Evolutionary conservation across 2,329 filamentous ascomycete species (phyloP).

Genomic region (Furcasterigmium furcatum): DNA sequence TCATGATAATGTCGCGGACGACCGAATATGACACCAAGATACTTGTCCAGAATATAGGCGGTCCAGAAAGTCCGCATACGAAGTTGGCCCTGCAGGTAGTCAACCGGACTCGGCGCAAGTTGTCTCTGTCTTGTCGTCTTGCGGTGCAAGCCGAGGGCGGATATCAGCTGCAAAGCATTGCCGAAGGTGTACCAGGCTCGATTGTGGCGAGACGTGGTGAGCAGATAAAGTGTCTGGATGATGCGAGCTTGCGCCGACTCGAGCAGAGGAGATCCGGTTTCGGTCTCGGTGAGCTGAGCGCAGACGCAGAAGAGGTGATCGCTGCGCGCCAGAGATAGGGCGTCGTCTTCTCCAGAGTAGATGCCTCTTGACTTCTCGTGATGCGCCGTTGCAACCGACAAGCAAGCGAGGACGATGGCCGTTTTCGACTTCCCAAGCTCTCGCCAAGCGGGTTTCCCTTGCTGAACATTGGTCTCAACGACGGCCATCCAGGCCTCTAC

Average conservation of each 20-base stretch:
- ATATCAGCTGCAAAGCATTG: slow-evolving; percentile 47
- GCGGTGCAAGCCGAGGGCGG: slow-evolving; percentile 35
- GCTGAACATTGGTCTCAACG: slow-evolving; percentile 32
- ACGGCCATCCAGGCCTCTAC: slow-evolving; percentile 43
- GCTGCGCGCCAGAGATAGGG: slow-evolving; percentile 20
- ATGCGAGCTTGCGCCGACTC: slow-evolving; percentile 55
- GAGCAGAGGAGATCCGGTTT: slow-evolving; percentile 19
- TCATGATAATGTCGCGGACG: slow-evolving; percentile 59
- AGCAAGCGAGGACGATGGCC: slow-evolving; percentile 42
- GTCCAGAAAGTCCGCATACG: slow-evolving; percentile 59
- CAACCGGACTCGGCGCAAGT: slow-evolving; percentile 11
- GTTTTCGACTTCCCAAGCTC: slow-evolving; percentile 39
- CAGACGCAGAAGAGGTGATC: slow-evolving; percentile 41
- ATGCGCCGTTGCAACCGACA: slow-evolving; percentile 43
- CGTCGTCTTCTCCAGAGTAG: slow-evolving; percentile 18
- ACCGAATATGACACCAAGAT: slow-evolving; percentile 61
- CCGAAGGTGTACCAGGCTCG: slow-evolving; percentile 59
- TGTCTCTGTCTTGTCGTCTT: slow-evolving; percentile 26
- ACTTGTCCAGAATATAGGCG: slow-evolving; percentile 60
- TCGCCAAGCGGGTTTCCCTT: slow-evolving; percentile 29
- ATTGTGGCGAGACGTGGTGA: slow-evolving; percentile 56
- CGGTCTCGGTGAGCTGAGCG: slow-evolving; percentile 24
- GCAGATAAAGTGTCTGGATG: slow-evolving; percentile 53
- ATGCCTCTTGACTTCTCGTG: slow-evolving; percentile 32
- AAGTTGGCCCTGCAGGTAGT: slow-evolving; percentile 47